Base-by-base conservation (phyloP, 345 rosid genomes). In the Hibiscus syriacus region DNA sequence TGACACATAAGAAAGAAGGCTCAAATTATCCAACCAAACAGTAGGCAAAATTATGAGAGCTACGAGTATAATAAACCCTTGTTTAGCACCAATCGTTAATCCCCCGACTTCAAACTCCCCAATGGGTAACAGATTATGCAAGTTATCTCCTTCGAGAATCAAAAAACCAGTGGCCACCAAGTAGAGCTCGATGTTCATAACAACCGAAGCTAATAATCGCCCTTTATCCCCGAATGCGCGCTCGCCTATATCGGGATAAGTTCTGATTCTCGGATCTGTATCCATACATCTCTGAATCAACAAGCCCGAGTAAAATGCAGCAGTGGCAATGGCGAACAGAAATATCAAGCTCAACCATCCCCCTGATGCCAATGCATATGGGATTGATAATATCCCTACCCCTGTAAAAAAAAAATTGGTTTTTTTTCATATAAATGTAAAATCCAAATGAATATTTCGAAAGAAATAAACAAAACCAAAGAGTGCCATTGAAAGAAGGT, bases 201-300 rank as follows among this genome's bases (percentile, higher is more conserved):
- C n/a, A n/a, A n/a, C n/a, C n/a, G n/a, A n/a, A n/a, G n/a, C n/a
- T n/a, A n/a, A n/a, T n/a, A n/a, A n/a, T n/a, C n/a, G n/a, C n/a
- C n/a, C n/a, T n/a, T n/a, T n/a, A n/a, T n/a, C n/a, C n/a, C n/a
- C n/a, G n/a, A n/a, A n/a, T n/a, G n/a, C n/a, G n/a, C n/a, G n/a
- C n/a, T n/a, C n/a, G n/a, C n/a, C n/a, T n/a, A n/a, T n/a, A n/a
- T n/a, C n/a, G n/a, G n/a, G n/a, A n/a, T 90, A 90, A 14, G 85
- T 77, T 77, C 74, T 75, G 69, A 92, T 88, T 50, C 53, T 78
- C 14, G 90, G 78, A 64, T 90, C 88, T 25, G 64, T 73, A 16
- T 88, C 97, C 96, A 92, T 83, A 59, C 97, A 92, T 77, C 87
- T 84, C 64, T 90, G 79, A 14, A 92, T 87, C 59, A 92, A 70